Evolutionary conservation across 2,329 filamentous ascomycete genomes (phyloP).

Genomic region (Phialophora chinensis): DNA sequence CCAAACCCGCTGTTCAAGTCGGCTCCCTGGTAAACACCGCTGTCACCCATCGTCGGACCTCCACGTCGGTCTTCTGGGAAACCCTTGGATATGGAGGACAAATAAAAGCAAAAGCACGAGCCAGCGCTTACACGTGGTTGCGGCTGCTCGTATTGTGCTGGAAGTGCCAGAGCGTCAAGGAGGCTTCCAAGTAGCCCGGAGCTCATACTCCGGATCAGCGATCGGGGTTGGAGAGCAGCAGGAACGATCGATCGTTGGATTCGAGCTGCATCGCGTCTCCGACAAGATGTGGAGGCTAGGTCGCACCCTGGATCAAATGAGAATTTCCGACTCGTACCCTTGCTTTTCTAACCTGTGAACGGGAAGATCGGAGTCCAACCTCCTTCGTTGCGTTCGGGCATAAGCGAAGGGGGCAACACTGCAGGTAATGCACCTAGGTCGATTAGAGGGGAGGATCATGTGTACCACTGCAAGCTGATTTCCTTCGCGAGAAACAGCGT

Average conservation of each 20-base stretch:
- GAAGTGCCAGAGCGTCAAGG: not conserved
- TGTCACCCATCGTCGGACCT: not conserved
- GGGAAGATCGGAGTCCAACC: not conserved
- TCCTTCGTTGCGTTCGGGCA: not conserved
- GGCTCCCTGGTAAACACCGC: not conserved
- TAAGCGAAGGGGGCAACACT: not conserved
- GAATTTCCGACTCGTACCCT: not conserved
- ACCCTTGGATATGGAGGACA: not conserved
- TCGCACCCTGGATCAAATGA: not conserved
- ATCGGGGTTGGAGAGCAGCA: not conserved
- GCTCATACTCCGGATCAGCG: not conserved
- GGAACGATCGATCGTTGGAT: slow-evolving; percentile 3
- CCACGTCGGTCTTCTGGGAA: not conserved
- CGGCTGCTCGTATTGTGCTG: not conserved
- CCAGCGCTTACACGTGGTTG: not conserved
- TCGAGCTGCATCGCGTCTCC: not conserved
- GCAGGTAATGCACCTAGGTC: not conserved
- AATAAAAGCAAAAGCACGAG: not conserved
- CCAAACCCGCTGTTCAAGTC: not conserved
- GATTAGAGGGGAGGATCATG: not conserved
- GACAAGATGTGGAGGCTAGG: not conserved
- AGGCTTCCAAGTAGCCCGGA: not conserved
- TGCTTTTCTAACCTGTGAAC: not conserved
- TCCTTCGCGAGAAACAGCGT: not conserved
- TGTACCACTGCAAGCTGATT: not conserved